A percentile compares a stretch with the other conserved stretches of the same genome.
phyloP scores from a whole-genome alignment of 768 basidiomycete species.

The Suillus plorans region DNA sequence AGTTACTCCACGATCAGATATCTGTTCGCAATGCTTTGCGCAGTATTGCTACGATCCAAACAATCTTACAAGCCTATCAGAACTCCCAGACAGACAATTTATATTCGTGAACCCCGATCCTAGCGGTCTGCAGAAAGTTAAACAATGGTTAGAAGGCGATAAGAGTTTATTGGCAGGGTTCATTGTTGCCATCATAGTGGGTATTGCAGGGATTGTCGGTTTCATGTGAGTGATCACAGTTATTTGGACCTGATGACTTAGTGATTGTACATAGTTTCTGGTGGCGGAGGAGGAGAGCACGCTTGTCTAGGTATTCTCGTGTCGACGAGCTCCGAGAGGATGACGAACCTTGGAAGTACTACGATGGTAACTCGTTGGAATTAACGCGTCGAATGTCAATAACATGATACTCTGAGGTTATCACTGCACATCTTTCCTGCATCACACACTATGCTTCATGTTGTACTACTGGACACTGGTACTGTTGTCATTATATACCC shows the following conservation, averaged over 20 bases:
- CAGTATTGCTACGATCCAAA: constrained; percentile 55
- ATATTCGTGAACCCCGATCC: constrained; percentile 57
- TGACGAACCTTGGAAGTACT: constrained; percentile 31
- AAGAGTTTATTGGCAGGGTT: constrained; percentile 52
- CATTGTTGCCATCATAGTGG: constrained; percentile 37
- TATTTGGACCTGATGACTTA: background rate
- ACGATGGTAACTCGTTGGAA: constrained; percentile 18
- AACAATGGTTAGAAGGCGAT: constrained; percentile 41
- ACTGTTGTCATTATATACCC: background rate
- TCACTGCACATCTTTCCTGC: background rate
- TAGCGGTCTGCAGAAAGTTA: constrained; percentile 42
- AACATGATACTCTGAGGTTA: background rate
- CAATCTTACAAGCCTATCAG: constrained; percentile 59
- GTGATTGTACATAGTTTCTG: constrained; percentile 22
- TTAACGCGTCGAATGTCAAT: background rate
- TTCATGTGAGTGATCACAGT: constrained; percentile 32
- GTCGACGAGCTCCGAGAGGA: constrained; percentile 27
- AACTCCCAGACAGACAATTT: constrained; percentile 38
- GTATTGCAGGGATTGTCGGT: constrained; percentile 37
- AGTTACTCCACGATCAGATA: constrained; percentile 36
- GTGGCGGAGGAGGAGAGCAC: constrained; percentile 27
- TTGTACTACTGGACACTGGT: background rate
- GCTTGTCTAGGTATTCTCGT: constrained; percentile 19
- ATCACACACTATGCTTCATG: background rate
- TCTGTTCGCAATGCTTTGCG: constrained; percentile 60